Evolutionary conservation across 192 early-diverging fungal species (phyloP), one percentile per base, ranked within the genome.

Genomic region (Tieghemiomyces parasiticus): DNA sequence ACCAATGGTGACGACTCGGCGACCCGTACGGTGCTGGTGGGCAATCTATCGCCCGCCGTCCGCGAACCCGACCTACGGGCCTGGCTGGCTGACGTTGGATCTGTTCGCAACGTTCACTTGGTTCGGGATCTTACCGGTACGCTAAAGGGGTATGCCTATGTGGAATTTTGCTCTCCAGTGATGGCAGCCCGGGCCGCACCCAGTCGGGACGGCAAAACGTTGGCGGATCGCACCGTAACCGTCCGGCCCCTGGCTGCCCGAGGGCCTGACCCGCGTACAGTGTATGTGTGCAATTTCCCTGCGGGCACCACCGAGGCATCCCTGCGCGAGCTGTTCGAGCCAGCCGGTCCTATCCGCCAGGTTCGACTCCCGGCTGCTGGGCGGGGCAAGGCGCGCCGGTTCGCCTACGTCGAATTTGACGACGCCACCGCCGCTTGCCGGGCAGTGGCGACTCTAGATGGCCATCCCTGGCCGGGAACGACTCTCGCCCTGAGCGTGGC

Each of bases 271-370:
- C n/a, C n/a, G 2, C 20, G 26, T 50, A 50, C 49, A 25, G 49
- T 50, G 24, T 50, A 50, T 28, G 49, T 50, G 13, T 50, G 49
- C 24, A 50, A 50, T 50, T 50, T 50, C 24, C 49, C 49, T 0
- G 9, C 49, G 22, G 13, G 22, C 2, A 25, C 26, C 2, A 26
- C 22, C 9, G 24, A 50, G 12, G 22, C 20, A 22, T 19, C 20
- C 13, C 26, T 50, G 24, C 20, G 12, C 2, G 26, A 19, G 3
- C 49, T 50, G 22, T 50, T 50, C 12, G 26, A 2, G 2, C 20
- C 49, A 2, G 49, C 26, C 22, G 49, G 49, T 4, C 2, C 2
- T 25, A 26, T 50, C 24, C n/a, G 26, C 22, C 49, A 50, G 26
- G 49, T 50, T 20, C 49, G 49, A 0, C 20, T 50, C 12, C 49